Conservation (phyloP, 352 stramenopile genomes). For the Phytophthora europaea region DNA sequence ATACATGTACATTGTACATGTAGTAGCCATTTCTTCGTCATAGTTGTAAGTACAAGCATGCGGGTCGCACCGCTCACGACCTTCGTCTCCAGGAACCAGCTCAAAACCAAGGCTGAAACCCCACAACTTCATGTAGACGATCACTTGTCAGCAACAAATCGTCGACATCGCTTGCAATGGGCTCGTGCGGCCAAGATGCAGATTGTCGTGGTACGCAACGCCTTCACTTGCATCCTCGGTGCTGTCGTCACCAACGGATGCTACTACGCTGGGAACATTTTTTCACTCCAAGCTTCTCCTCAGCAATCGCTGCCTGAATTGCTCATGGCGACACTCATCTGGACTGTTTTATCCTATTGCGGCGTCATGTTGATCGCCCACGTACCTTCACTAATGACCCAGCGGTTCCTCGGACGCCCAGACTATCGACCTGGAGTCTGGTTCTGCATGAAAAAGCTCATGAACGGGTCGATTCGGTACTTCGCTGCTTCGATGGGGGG, state of each 20-base stretch:
- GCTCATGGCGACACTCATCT: neutral
- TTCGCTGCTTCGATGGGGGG: constrained; percentile 6
- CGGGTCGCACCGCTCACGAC: neutral
- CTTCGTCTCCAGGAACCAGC: neutral
- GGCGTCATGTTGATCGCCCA: constrained; percentile 9
- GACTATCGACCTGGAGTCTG: constrained; percentile 1
- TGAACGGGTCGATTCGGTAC: constrained; percentile 8
- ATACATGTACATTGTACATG: too few relatives aligned
- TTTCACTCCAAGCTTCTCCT: neutral
- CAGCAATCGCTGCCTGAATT: neutral
- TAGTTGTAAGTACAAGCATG: neutral
- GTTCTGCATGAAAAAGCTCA: constrained; percentile 19
- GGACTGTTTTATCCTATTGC: neutral
- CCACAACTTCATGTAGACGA: neutral
- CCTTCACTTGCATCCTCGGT: constrained; percentile 1
- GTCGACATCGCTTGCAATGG: neutral
- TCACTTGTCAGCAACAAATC: neutral
- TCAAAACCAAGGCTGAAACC: neutral
- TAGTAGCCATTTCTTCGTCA: neutral
- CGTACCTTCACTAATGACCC: constrained; percentile 12
- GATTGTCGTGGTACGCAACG: neutral
- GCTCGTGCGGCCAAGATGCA: neutral
- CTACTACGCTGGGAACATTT: constrained; percentile 1
- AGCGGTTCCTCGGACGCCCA: constrained; percentile 11
- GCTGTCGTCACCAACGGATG: neutral